Percentiles rank a stretch among this genome's conserved stretches.
Evolutionary conservation across 2,329 filamentous ascomycete genomes (phyloP).

Genomic region (Capronia coronata): DNA sequence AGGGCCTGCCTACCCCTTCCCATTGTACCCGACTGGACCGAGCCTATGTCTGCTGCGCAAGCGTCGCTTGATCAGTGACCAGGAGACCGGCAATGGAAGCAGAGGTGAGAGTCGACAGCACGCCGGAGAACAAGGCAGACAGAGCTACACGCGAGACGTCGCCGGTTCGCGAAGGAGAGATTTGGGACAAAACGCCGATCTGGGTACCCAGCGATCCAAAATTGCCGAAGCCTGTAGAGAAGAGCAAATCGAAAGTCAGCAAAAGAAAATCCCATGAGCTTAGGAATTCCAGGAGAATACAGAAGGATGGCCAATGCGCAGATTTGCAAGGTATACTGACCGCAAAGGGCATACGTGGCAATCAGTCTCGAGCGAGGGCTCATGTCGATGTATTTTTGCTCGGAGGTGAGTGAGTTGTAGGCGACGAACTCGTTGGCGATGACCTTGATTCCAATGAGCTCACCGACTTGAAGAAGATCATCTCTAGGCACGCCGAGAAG

Average conservation of each 20-base stretch:
- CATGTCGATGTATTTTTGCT: constrained; percentile 51
- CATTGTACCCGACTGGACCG: too few relatives aligned
- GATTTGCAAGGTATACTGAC: constrained; percentile 31
- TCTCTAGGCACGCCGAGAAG: constrained; percentile 69
- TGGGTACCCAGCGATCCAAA: constrained; percentile 82
- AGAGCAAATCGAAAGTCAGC: not conserved
- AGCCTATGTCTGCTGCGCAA: too few relatives aligned
- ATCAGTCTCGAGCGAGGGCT: constrained; percentile 69
- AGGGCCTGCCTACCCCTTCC: too few relatives aligned
- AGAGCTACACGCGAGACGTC: constrained; percentile 71
- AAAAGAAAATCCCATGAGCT: not conserved
- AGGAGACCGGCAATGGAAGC: constrained; percentile 73
- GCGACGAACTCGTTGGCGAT: constrained; percentile 81
- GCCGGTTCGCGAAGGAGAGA: constrained; percentile 65
- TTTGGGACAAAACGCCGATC: constrained; percentile 78
- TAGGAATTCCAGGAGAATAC: not conserved
- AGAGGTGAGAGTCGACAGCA: constrained; percentile 71
- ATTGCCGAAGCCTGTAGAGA: constrained; percentile 64
- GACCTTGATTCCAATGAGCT: constrained; percentile 78
- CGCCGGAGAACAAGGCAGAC: constrained; percentile 69
- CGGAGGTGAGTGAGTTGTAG: constrained; percentile 52
- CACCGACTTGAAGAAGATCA: constrained; percentile 64
- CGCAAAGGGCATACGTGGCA: constrained; percentile 76
- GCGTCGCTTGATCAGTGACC: constrained; percentile 36
- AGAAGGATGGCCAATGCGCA: too few relatives aligned